A percentile compares a stretch with the other conserved stretches of the same genome.
These are phyloP conservation scores for Zygotorulaspora chibaensis DNA, from an alignment of 805 yeast species.

Conservation along the genomic window DNA sequence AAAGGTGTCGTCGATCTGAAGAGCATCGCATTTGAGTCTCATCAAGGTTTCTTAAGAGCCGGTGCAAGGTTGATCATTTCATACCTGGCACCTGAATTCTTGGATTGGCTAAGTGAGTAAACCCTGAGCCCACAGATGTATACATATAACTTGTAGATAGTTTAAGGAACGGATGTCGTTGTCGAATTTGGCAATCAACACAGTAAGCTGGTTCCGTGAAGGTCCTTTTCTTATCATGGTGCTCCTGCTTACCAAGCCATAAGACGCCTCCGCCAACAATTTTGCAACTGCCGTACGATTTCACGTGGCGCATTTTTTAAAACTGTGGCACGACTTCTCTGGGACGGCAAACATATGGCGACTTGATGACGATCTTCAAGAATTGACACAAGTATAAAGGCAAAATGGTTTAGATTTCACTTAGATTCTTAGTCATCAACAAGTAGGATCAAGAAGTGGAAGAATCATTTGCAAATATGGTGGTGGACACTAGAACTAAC, in stretches of 20 bases:
- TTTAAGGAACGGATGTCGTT: neutral
- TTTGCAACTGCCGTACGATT: too few relatives aligned
- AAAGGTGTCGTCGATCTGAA: conserved; percentile 87
- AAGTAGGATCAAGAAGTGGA: neutral
- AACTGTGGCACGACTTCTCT: conserved; percentile 4
- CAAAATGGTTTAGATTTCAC: neutral
- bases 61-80: conserved; percentile 91
- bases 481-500: conserved; percentile 34
- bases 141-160: neutral
- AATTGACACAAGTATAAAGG: neutral
- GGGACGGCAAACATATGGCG: neutral
- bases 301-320: neutral
- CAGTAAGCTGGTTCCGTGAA: neutral
- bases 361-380: neutral
- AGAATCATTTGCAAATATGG: conserved; percentile 3
- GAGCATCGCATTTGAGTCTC: conserved; percentile 74
- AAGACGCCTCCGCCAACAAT: too few relatives aligned
- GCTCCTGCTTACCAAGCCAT: too few relatives aligned
- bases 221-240: too few relatives aligned
- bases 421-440: neutral
- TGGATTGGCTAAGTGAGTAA: conserved; percentile 70
- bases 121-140: neutral
- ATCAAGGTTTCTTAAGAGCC: conserved; percentile 88
- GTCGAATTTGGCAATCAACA: neutral
- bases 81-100: conserved; percentile 91